These are phyloP conservation scores for Globisporangium spinosum DNA, from an alignment of 352 stramenopile genomes.

Conservation along the genomic window DNA sequence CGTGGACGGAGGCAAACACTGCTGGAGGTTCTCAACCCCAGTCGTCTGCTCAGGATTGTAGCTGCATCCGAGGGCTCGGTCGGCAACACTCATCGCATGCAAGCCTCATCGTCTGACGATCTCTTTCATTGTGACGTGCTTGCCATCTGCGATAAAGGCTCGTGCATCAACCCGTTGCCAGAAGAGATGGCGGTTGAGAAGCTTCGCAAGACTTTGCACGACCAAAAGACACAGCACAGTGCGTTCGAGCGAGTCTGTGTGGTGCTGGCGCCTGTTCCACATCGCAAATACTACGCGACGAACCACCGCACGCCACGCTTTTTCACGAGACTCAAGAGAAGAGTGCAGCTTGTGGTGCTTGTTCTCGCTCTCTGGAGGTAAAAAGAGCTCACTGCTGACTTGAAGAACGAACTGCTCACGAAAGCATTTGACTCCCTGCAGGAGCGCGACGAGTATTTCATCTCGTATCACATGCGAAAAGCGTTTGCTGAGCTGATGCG, in stretches of 20 bases:
- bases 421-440: slow-evolving; percentile 30
- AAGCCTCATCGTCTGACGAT: background rate
- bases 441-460: slow-evolving; percentile 38
- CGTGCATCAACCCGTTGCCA: slow-evolving; percentile 22
- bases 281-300: slow-evolving; percentile 5
- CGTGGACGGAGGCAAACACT: slow-evolving; percentile 8
- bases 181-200: slow-evolving; percentile 24
- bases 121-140: slow-evolving; percentile 3
- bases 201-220: slow-evolving; percentile 14
- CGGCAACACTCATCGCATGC: background rate
- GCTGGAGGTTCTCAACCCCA: slow-evolving; percentile 1
- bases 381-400: slow-evolving; percentile 41
- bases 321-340: slow-evolving; percentile 9
- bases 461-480: slow-evolving; percentile 39
- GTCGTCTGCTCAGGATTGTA: slow-evolving; percentile 8
- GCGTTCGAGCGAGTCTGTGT: background rate
- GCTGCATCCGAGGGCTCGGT: background rate
- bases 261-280: background rate
- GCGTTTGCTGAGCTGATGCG: slow-evolving; percentile 39
- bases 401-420: slow-evolving; percentile 36
- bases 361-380: slow-evolving; percentile 54
- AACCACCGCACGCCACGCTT: background rate
- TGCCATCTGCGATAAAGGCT: slow-evolving; percentile 9
- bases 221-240: slow-evolving; percentile 3
- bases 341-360: slow-evolving; percentile 25